A percentile compares a stretch with the other conserved stretches of the same genome.
phyloP scores from a whole-genome alignment of 2,329 filamentous ascomycete species.

The Colletotrichum phormii region DNA sequence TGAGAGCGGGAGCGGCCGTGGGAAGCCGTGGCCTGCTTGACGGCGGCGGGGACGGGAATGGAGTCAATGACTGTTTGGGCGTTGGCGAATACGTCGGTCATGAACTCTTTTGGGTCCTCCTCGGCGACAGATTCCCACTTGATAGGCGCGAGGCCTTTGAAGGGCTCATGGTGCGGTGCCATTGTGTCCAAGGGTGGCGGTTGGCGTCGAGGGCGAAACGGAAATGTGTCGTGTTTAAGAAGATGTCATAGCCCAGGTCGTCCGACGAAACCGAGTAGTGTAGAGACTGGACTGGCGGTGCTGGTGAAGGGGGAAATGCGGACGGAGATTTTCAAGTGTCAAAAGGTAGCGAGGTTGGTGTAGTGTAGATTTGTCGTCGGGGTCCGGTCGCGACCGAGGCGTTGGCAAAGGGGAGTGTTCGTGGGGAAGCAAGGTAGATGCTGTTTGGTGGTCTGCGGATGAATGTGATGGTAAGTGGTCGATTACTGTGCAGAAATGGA shows the following conservation, averaged over 20 bases:
- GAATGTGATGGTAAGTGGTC: background rate
- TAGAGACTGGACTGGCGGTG: background rate
- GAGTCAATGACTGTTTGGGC: constrained; percentile 81
- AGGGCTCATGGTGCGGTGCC: constrained; percentile 68
- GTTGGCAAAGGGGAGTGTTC: background rate
- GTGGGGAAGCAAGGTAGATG: constrained; percentile 30
- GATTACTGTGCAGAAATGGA: constrained; percentile 13
- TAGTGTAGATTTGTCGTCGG: background rate
- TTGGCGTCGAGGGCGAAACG: background rate
- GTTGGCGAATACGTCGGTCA: constrained; percentile 71
- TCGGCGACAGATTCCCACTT: constrained; percentile 61
- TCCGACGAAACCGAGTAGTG: constrained; percentile 6
- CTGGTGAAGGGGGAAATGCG: background rate
- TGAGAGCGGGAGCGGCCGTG: constrained; percentile 64
- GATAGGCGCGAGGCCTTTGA: constrained; percentile 67
- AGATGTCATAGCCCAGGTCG: constrained; percentile 28
- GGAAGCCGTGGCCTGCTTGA: constrained; percentile 54
- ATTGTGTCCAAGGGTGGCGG: constrained; percentile 48
- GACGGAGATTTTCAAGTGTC: background rate
- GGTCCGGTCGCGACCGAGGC: constrained; percentile 10
- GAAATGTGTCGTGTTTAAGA: constrained; percentile 1
- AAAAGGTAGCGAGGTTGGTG: background rate
- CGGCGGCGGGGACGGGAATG: constrained; percentile 64
- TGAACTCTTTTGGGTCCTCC: constrained; percentile 64
- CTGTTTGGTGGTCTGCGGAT: constrained; percentile 1